Percentiles rank a stretch among this genome's conserved stretches.
Conservation (phyloP, 306 rosid species). For the Prosopis cineraria region DNA sequence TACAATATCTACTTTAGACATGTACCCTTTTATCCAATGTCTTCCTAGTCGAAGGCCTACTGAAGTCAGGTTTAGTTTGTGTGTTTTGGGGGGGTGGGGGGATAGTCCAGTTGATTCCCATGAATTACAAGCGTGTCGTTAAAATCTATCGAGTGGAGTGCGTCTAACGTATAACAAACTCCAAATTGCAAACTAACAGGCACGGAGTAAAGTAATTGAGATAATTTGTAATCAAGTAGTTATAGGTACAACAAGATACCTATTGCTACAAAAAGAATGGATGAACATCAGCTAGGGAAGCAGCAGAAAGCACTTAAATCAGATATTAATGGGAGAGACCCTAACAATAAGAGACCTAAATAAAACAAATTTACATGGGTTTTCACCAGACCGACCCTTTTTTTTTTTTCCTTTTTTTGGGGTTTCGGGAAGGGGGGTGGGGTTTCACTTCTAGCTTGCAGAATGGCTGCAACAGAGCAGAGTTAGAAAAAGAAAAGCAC, state of each 20-base stretch:
- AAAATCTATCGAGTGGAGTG: background rate
- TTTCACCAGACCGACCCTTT: slow-evolving; percentile 42
- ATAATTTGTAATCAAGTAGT: slow-evolving; percentile 74
- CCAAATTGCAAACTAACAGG: background rate
- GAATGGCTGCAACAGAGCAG: slow-evolving; percentile 67
- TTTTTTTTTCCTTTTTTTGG: slow-evolving; percentile 26
- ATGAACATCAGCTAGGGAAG: slow-evolving; percentile 60
- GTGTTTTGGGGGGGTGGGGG: too few relatives aligned
- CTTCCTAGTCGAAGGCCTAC: too few relatives aligned
- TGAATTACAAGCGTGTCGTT: background rate
- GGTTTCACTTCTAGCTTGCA: slow-evolving; percentile 47
- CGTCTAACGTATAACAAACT: too few relatives aligned
- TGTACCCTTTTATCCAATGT: background rate
- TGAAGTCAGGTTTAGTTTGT: too few relatives aligned
- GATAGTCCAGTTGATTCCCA: background rate
- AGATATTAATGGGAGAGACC: slow-evolving; percentile 45
- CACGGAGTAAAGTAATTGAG: background rate
- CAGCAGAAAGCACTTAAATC: slow-evolving; percentile 51
- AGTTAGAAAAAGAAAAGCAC: slow-evolving; percentile 80
- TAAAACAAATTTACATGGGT: slow-evolving; percentile 64
- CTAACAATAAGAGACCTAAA: slow-evolving; percentile 44
- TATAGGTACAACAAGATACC: slow-evolving; percentile 57
- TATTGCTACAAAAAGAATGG: slow-evolving; percentile 70
- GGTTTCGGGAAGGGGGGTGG: too few relatives aligned
- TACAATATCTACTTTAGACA: background rate